phyloP scores from a whole-genome alignment of 2,329 filamentous ascomycete genomes.

The Zopfia rhizophila region DNA sequence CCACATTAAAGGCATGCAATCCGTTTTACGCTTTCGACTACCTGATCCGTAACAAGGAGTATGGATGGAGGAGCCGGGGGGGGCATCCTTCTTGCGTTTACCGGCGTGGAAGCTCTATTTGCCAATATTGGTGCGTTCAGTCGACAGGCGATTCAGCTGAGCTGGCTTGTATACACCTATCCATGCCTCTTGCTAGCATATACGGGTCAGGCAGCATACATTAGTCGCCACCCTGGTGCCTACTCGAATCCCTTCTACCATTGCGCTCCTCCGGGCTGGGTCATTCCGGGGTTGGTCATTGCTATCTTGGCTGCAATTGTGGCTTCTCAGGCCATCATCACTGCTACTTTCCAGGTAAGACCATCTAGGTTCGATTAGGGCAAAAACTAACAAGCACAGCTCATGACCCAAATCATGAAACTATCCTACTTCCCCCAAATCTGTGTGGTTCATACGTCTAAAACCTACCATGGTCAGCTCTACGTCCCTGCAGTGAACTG shows the following conservation, averaged over 20 bases:
- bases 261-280: constrained; percentile 71
- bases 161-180: constrained; percentile 74
- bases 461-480: constrained; percentile 76
- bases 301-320: constrained; percentile 78
- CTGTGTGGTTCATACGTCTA: constrained; percentile 76
- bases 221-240: constrained; percentile 68
- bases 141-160: constrained; percentile 73
- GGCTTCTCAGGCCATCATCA: constrained; percentile 82
- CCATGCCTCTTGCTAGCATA: constrained; percentile 76
- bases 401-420: constrained; percentile 78
- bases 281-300: constrained; percentile 75
- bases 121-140: constrained; percentile 81
- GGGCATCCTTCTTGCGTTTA: constrained; percentile 78
- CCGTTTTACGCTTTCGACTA: constrained; percentile 69
- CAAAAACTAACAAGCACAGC: constrained; percentile 47
- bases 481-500: constrained; percentile 82
- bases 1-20: constrained; percentile 64
- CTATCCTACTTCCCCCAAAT: constrained; percentile 80
- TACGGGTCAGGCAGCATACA: constrained; percentile 78
- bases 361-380: not conserved
- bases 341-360: constrained; percentile 73
- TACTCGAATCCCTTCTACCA: constrained; percentile 81
- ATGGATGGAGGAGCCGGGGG: constrained; percentile 73
- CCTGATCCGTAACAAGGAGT: constrained; percentile 66
- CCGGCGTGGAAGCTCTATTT: constrained; percentile 80